Evolutionary conservation across 257 asterid genomes (phyloP).

Genomic region (Solanum clarkiae): DNA sequence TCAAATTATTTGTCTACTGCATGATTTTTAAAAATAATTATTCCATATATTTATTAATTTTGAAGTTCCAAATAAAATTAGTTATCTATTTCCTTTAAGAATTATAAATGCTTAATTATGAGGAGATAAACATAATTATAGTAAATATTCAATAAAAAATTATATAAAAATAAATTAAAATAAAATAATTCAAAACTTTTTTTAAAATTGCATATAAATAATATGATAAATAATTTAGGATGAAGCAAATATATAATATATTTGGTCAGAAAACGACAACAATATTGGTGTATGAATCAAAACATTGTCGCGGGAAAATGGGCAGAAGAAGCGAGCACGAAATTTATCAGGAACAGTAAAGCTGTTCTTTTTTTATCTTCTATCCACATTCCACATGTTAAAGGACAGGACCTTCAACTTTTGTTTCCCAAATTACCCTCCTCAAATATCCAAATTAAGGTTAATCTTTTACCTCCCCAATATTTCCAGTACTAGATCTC

Average conservation of each 20-base stretch:
- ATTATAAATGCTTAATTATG: too few species aligned
- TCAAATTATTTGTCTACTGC: too few species aligned
- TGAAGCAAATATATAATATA: background rate
- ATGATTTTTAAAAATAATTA: too few species aligned
- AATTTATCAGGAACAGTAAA: slow-evolving; percentile 20
- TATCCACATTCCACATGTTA: slow-evolving; percentile 43
- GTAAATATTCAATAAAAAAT: too few species aligned
- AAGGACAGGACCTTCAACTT: slow-evolving; percentile 6
- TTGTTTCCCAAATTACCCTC: slow-evolving; percentile 22
- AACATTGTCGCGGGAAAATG: slow-evolving; percentile 3
- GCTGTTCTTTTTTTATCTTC: slow-evolving; percentile 11
- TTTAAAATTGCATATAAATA: background rate
- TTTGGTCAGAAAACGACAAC: background rate
- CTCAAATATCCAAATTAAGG: background rate
- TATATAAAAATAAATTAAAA: too few species aligned
- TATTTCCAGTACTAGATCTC: too few species aligned
- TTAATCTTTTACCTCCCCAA: too few species aligned
- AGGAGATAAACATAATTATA: too few species aligned
- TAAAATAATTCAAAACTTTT: background rate
- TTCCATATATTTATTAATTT: too few species aligned
- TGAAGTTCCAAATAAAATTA: too few species aligned
- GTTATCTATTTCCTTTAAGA: too few species aligned
- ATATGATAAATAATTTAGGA: background rate
- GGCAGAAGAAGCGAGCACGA: slow-evolving; percentile 31
- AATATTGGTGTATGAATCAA: slow-evolving; percentile 10